Conservation (phyloP, 2,329 filamentous ascomycete species). For the Hymenoscyphus occultus region DNA sequence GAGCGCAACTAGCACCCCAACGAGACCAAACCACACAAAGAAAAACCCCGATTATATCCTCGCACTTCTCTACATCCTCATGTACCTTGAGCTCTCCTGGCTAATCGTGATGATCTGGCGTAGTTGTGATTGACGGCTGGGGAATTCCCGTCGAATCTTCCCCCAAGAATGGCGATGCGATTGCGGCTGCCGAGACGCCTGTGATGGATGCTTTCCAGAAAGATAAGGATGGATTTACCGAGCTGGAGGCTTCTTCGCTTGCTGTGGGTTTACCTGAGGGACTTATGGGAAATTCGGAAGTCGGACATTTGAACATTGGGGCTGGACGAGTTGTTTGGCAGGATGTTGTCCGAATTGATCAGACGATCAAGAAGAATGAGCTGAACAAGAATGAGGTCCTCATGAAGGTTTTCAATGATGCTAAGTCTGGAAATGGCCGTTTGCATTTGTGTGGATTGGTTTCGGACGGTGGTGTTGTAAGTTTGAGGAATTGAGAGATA, state of each 20-base stretch:
- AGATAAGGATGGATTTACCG: constrained; percentile 78
- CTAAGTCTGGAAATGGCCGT: constrained; percentile 84
- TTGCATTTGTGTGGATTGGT: constrained; percentile 90
- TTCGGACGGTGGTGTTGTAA: constrained; percentile 87
- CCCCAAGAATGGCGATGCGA: constrained; percentile 88
- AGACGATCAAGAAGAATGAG: constrained; percentile 63
- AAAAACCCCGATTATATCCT: constrained; percentile 40
- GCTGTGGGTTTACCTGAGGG: constrained; percentile 95
- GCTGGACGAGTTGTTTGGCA: constrained; percentile 98
- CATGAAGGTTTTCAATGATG: constrained; percentile 66
- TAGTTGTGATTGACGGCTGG: constrained; percentile 99
- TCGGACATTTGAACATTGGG: constrained; percentile 97
- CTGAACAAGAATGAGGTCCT: constrained; percentile 38
- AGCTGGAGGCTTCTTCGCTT: constrained; percentile 92
- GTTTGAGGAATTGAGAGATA: constrained; percentile 31
- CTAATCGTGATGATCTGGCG: constrained; percentile 55
- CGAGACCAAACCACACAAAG: constrained; percentile 7
- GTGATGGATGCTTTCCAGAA: constrained; percentile 91
- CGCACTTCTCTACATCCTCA: constrained; percentile 49
- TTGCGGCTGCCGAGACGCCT: constrained; percentile 87
- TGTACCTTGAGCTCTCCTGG: constrained; percentile 57
- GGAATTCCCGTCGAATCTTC: constrained; percentile 79
- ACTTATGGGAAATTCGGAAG: constrained; percentile 98
- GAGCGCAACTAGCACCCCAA: constrained; percentile 8
- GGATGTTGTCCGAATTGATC: constrained; percentile 93